Percentiles rank a stretch among this genome's conserved stretches.
These are phyloP conservation scores for Nannochloropsis oceanica DNA, from an alignment of 108 stramenopile species.

Conservation along the genomic window DNA sequence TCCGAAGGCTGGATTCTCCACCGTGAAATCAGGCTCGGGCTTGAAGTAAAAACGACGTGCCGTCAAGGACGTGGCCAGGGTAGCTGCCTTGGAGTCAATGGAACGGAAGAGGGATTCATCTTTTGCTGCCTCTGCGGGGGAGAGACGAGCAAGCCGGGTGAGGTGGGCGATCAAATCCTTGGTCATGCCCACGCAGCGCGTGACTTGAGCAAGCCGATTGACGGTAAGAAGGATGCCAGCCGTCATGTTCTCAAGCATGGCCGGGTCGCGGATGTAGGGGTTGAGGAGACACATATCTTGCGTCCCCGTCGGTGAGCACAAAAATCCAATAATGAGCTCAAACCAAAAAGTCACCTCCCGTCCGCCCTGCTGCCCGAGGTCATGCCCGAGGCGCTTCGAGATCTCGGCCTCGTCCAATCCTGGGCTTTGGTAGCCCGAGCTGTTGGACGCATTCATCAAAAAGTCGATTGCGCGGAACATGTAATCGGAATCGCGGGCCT, in stretches of 20 bases:
- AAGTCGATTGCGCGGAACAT: not conserved
- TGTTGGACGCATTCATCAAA: not conserved
- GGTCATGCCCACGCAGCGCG: not conserved
- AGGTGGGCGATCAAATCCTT: not conserved
- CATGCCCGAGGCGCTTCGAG: not conserved
- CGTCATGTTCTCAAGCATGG: not conserved
- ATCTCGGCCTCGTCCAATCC: not conserved
- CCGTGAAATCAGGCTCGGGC: not conserved
- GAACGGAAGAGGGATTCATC: not conserved
- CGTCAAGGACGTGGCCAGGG: not conserved
- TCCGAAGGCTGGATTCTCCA: constrained; percentile 33
- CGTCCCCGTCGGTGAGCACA: not conserved
- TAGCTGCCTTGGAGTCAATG: not conserved
- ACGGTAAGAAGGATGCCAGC: not conserved
- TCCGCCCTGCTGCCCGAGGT: not conserved
- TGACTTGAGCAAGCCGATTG: not conserved
- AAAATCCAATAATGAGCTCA: not conserved
- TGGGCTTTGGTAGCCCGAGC: not conserved
- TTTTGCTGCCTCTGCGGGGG: not conserved
- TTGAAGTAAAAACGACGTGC: not conserved
- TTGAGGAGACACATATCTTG: not conserved
- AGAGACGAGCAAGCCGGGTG: not conserved
- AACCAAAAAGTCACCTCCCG: not conserved
- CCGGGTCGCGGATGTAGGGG: not conserved
- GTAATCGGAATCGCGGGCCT: not conserved